These are phyloP conservation scores for Candida silvicultrix DNA, from an alignment of 805 yeast genomes.

Conservation along the genomic window DNA sequence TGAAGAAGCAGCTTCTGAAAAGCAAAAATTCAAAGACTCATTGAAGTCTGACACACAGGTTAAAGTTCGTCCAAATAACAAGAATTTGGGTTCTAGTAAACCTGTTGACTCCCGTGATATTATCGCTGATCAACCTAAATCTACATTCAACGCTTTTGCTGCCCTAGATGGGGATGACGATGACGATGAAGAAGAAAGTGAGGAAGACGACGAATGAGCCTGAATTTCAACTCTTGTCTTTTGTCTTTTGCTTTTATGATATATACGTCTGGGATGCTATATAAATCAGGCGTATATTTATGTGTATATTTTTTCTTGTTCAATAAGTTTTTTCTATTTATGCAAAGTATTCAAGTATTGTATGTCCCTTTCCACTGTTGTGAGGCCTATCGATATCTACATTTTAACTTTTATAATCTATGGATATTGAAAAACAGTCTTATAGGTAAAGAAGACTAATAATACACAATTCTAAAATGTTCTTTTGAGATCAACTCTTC, in stretches of 20 bases:
- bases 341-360: too few species aligned
- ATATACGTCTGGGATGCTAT: too few species aligned
- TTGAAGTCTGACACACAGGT: slow-evolving; percentile 37
- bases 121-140: slow-evolving; percentile 58
- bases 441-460: neutral
- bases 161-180: slow-evolving; percentile 41
- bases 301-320: neutral
- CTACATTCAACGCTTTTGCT: slow-evolving; percentile 73
- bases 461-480: neutral
- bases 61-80: slow-evolving; percentile 64
- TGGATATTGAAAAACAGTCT: neutral
- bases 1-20: slow-evolving; percentile 42
- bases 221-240: too few species aligned
- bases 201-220: slow-evolving; percentile 10
- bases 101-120: slow-evolving; percentile 71
- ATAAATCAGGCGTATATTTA: neutral
- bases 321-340: neutral
- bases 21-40: slow-evolving; percentile 37
- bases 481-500: neutral
- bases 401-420: neutral
- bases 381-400: too few species aligned
- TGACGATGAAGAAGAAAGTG: slow-evolving; percentile 23
- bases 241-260: too few species aligned
- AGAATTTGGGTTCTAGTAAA: slow-evolving; percentile 67
- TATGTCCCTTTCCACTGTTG: too few species aligned